Evolutionary conservation across 768 basidiomycete species (phyloP).

Genomic region (Lentinula guzmanii): DNA sequence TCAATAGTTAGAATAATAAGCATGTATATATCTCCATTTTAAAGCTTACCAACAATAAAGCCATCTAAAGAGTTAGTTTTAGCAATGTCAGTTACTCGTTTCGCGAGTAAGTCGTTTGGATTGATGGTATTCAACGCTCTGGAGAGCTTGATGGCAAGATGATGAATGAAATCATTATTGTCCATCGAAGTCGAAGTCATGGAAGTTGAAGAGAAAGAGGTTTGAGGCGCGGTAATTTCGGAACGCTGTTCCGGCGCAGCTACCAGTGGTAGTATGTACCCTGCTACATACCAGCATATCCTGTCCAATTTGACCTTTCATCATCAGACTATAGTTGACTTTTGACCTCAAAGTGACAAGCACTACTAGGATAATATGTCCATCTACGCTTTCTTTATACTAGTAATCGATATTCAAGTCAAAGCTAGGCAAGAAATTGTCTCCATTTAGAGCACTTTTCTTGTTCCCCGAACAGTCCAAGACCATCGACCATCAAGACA

Average conservation of each 20-base stretch:
- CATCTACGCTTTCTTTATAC: too few relatives aligned
- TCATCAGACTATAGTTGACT: too few relatives aligned
- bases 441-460: too few relatives aligned
- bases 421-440: too few relatives aligned
- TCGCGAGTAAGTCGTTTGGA: conserved; percentile 79
- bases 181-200: not conserved
- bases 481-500: too few relatives aligned
- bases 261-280: too few relatives aligned
- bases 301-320: too few relatives aligned
- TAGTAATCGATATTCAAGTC: too few relatives aligned
- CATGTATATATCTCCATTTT: not conserved
- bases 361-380: too few relatives aligned
- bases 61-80: conserved; percentile 56
- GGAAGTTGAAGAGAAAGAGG: not conserved
- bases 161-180: conserved; percentile 47
- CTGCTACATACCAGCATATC: too few relatives aligned
- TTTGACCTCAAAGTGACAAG: too few relatives aligned
- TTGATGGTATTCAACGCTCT: conserved; percentile 73
- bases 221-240: not conserved
- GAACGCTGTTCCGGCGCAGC: not conserved
- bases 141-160: conserved; percentile 74
- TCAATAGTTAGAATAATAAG: not conserved
- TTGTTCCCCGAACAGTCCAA: too few relatives aligned
- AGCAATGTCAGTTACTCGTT: conserved; percentile 75
- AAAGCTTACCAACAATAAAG: conserved; percentile 58